A percentile compares a stretch with the other conserved stretches of the same genome.
Conservation (phyloP, 108 stramenopile species). For the Phaeodactylum tricornutum region DNA sequence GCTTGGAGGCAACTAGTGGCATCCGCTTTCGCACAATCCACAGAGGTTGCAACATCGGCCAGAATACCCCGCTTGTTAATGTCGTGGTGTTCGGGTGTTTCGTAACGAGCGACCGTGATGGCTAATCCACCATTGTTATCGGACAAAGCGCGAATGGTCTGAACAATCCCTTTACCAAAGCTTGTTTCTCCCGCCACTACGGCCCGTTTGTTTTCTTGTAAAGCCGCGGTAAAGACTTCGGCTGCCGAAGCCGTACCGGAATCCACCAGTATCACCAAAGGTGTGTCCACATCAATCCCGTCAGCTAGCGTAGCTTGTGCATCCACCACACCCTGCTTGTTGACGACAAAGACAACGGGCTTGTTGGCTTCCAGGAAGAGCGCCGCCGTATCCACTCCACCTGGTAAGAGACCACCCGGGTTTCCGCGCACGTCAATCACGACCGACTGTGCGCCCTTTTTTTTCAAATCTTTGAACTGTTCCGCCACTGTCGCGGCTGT, state of each 20-base stretch:
- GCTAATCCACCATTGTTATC: constrained; percentile 76
- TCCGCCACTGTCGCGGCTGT: constrained; percentile 71
- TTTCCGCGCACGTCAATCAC: constrained; percentile 89
- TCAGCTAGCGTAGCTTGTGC: constrained; percentile 51
- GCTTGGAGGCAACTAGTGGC: constrained; percentile 43
- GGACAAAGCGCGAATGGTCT: constrained; percentile 65
- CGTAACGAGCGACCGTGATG: constrained; percentile 83
- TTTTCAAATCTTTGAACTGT: constrained; percentile 55
- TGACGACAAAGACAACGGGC: constrained; percentile 70
- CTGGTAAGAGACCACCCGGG: constrained; percentile 89
- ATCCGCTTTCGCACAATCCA: constrained; percentile 70
- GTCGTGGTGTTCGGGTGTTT: constrained; percentile 77
- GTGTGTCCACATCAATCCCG: constrained; percentile 59
- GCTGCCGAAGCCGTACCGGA: constrained; percentile 80
- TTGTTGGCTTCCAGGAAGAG: constrained; percentile 79
- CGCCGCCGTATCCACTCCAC: constrained; percentile 89
- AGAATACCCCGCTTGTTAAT: constrained; percentile 80
- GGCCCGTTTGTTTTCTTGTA: constrained; percentile 79
- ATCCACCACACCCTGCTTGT: constrained; percentile 68
- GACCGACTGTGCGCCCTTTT: constrained; percentile 63
- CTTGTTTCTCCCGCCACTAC: constrained; percentile 63
- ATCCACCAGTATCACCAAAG: constrained; percentile 71
- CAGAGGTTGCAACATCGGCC: constrained; percentile 40
- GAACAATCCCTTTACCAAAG: constrained; percentile 90
- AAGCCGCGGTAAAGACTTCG: constrained; percentile 82